Base-by-base conservation (phyloP, 805 yeast species). In the Starmerella potacharoeniae region DNA sequence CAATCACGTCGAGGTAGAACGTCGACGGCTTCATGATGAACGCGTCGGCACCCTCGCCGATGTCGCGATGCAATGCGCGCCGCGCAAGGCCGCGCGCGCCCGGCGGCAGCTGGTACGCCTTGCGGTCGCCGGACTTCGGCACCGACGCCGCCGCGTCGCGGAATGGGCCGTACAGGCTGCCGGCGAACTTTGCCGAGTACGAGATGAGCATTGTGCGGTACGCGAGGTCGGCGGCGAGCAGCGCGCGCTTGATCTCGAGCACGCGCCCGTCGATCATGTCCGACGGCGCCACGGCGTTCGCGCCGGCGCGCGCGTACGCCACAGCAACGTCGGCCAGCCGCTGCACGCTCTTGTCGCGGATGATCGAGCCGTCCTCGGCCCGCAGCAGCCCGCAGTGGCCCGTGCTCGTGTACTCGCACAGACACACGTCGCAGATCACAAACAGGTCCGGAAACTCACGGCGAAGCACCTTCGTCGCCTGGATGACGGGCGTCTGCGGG, bases 201-300 rank as follows among this genome's bases (percentile, higher is more conserved):
- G 96, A 85, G 86, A 93, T 83, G 39, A 93, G 81, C 74, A 91
- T 82, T 49, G 89, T 82, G 68, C 83, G 81, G 71, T 93, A 95
- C 22, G 96, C 96, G 57, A 93, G 70, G 31, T 82, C 83, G 11
- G 85, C 88, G 47, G 80, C 81, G 49, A 91, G 81, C 51, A 93
- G 76, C 3, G 95, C 97, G 42, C 73, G 71, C 70, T 93, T 93
- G 69, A 93, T 93, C 47, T 88, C 97, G 56, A 77, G 74, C 62
- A 93, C 81, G 63, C 98, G 79, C 30, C 98, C 98, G 70, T 93
- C 98, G 65, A 90, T 82, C 97, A 93, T 93, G 68, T 93, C 98
- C 14, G 95, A 84, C 11, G 98, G 98, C 2, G 97, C 97, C 35
- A 93, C 95, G 55, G 88, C 84, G 67, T 93, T 78, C 2, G 96